Conservation (phyloP, 2,329 filamentous ascomycete genomes). For the Davidsoniella australis region DNA sequence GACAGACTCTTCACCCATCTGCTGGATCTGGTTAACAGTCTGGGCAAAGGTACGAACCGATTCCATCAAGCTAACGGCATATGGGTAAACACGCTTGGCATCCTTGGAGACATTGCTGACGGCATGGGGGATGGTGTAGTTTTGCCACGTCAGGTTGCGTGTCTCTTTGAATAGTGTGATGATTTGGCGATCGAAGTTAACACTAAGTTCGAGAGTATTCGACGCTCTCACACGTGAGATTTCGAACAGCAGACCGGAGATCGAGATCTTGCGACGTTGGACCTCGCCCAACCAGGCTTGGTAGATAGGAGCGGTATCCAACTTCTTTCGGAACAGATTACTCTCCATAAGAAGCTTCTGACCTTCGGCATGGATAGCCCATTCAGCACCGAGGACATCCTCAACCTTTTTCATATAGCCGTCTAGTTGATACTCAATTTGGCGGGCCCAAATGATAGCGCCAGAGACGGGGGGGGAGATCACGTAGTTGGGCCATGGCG, state of each 20-base stretch:
- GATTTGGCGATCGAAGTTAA: slow-evolving; percentile 95
- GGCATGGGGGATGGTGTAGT: slow-evolving; percentile 82
- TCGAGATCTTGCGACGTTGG: slow-evolving; percentile 71
- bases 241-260: slow-evolving; percentile 80
- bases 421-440: slow-evolving; percentile 90
- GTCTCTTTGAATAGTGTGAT: slow-evolving; percentile 98
- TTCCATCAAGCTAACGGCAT: slow-evolving; percentile 95
- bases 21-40: slow-evolving; percentile 65
- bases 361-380: slow-evolving; percentile 85
- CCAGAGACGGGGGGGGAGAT: slow-evolving; percentile 86
- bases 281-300: slow-evolving; percentile 92
- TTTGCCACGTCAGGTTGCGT: slow-evolving; percentile 86
- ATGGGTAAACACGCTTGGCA: slow-evolving; percentile 95
- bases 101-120: slow-evolving; percentile 95
- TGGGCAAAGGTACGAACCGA: slow-evolving; percentile 88
- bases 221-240: slow-evolving; percentile 79
- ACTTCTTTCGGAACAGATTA: slow-evolving; percentile 85
- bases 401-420: slow-evolving; percentile 99
- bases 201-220: slow-evolving; percentile 67
- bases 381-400: slow-evolving; percentile 85
- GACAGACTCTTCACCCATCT: slow-evolving; percentile 76
- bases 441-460: slow-evolving; percentile 91
- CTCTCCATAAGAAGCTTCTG: slow-evolving; percentile 87
- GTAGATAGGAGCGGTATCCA: slow-evolving; percentile 85
- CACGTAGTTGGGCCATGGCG: slow-evolving; percentile 92